A percentile compares a stretch with the other conserved stretches of the same genome.
phyloP scores from a whole-genome alignment of 2,329 filamentous ascomycete genomes.

The Lecanoromycetidae sp. region DNA sequence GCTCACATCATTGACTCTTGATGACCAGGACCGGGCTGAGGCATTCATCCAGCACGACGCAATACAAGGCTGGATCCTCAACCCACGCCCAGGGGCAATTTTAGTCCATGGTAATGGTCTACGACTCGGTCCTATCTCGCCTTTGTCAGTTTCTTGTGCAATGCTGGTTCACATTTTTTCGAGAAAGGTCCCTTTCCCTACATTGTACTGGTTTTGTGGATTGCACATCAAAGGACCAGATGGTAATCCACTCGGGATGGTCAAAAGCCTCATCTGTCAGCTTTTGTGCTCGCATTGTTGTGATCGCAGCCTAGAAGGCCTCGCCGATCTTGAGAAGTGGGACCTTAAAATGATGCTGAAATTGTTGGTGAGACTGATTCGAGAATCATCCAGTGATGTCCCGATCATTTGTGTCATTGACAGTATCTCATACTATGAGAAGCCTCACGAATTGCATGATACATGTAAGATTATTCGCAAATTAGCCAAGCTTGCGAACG shows the following conservation, averaged over 20 bases:
- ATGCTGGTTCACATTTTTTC: slow-evolving; percentile 8
- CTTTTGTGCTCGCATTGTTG: too few relatives aligned
- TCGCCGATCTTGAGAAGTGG: not conserved
- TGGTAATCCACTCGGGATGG: slow-evolving; percentile 9
- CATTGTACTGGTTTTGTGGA: slow-evolving; percentile 12
- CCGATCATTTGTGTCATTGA: slow-evolving; percentile 12
- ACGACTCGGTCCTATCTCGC: slow-evolving; percentile 8
- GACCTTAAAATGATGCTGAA: slow-evolving; percentile 6
- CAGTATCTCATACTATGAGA: slow-evolving; percentile 11
- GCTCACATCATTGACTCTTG: not conserved
- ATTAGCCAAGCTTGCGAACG: slow-evolving; percentile 3
- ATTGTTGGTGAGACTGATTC: slow-evolving; percentile 7
- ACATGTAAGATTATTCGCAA: slow-evolving; percentile 1
- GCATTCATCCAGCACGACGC: slow-evolving; percentile 4
- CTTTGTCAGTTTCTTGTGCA: slow-evolving; percentile 9
- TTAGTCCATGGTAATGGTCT: slow-evolving; percentile 13
- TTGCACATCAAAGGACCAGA: not conserved
- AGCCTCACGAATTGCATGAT: not conserved
- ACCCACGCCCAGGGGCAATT: slow-evolving; percentile 1
- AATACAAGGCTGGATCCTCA: slow-evolving; percentile 2
- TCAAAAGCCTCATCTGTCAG: slow-evolving; percentile 10
- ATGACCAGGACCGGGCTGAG: slow-evolving; percentile 10
- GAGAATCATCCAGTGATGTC: not conserved
- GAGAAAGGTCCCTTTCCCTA: slow-evolving; percentile 1
- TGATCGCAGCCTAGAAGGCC: not conserved